Conservation (phyloP, 1,284 basidiomycete species). For the Ceratorhiza oryzae-sativae region DNA sequence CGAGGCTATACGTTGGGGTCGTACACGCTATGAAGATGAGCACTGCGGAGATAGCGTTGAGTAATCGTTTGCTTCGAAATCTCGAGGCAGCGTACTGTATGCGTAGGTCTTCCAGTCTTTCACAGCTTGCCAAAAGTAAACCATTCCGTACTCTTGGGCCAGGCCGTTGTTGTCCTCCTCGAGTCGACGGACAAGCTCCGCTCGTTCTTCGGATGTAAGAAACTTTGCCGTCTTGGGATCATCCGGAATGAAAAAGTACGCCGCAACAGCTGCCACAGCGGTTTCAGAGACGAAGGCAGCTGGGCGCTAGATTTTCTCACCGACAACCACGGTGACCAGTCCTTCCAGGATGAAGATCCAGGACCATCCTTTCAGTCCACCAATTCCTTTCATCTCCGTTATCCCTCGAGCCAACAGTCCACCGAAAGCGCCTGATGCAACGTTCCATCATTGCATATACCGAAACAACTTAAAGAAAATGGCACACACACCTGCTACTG, state of each 20-base stretch:
- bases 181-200: slow-evolving; percentile 58
- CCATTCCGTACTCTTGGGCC: slow-evolving; percentile 59
- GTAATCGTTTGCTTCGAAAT: too few species aligned
- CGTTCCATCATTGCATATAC: slow-evolving; percentile 66
- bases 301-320: not conserved
- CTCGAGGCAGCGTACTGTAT: slow-evolving; percentile 57
- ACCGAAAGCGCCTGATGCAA: slow-evolving; percentile 70
- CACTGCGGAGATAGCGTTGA: not conserved
- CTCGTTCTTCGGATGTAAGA: slow-evolving; percentile 58
- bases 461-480: not conserved
- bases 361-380: slow-evolving; percentile 61
- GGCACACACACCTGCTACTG: slow-evolving; percentile 9
- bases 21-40: slow-evolving; percentile 50
- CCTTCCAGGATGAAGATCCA: slow-evolving; percentile 85
- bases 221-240: slow-evolving; percentile 68
- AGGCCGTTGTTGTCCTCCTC: slow-evolving; percentile 58
- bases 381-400: slow-evolving; percentile 71
- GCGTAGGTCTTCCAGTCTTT: slow-evolving; percentile 63
- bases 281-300: not conserved
- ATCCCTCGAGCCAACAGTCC: slow-evolving; percentile 71
- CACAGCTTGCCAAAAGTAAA: slow-evolving; percentile 58
- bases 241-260: slow-evolving; percentile 65
- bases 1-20: slow-evolving; percentile 50
- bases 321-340: slow-evolving; percentile 66
- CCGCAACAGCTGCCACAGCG: slow-evolving; percentile 48